phyloP scores from a whole-genome alignment of 257 asterid genomes.

The Solanum lycopersicoides region DNA sequence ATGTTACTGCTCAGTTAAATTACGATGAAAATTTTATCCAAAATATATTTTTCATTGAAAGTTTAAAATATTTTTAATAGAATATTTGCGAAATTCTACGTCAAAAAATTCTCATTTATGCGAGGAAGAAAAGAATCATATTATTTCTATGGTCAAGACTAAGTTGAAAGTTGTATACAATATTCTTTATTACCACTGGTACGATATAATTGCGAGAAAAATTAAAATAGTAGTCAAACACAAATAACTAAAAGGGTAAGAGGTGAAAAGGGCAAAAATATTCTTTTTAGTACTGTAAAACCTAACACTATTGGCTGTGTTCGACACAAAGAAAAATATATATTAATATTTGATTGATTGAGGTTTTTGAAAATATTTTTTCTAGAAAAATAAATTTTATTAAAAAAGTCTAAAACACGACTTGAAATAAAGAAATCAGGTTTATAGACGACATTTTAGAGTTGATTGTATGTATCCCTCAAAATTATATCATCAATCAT shows the following conservation, averaged over 20 bases:
- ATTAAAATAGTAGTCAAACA: not conserved
- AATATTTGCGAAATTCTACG: not conserved
- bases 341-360: not conserved
- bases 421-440: not conserved
- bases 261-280: not conserved
- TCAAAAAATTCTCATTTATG: not conserved
- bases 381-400: not conserved
- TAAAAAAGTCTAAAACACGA: not conserved
- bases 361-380: not conserved
- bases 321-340: not conserved
- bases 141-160: not conserved
- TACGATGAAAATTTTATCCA: not conserved
- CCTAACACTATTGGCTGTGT: not conserved
- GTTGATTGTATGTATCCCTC: not conserved
- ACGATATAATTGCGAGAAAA: not conserved
- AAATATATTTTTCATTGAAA: not conserved
- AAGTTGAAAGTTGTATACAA: not conserved
- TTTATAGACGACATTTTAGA: not conserved
- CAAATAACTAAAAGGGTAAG: not conserved
- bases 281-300: not conserved
- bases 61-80: not conserved
- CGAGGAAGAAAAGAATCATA: not conserved
- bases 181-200: not conserved
- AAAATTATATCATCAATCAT: not conserved
- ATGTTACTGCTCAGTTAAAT: not conserved